Evolutionary conservation across 805 yeast species (phyloP).

Genomic region (Kazachstania martiniae): DNA sequence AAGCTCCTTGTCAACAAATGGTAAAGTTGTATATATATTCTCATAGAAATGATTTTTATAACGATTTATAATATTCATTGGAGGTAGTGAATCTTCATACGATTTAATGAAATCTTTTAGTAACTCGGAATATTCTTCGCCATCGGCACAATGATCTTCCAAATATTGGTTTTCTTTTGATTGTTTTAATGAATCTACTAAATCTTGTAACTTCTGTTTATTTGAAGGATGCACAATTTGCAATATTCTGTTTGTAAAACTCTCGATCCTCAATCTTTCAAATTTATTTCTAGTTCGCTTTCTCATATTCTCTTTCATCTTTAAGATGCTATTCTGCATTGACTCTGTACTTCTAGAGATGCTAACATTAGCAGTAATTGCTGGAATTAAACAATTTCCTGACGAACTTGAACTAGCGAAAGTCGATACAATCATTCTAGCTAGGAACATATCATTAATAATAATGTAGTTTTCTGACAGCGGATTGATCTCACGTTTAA

Average conservation of each 20-base stretch:
- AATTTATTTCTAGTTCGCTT: slow-evolving; percentile 10
- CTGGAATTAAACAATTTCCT: slow-evolving; percentile 15
- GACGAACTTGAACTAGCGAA: slow-evolving; percentile 11
- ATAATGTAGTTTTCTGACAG: slow-evolving; percentile 24
- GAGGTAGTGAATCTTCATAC: slow-evolving; percentile 19
- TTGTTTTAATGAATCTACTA: slow-evolving; percentile 1
- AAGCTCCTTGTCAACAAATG: slow-evolving; percentile 16
- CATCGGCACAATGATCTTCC: slow-evolving; percentile 17
- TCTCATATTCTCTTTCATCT: slow-evolving; percentile 14
- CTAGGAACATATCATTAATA: slow-evolving; percentile 20
- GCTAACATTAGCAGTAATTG: slow-evolving; percentile 15
- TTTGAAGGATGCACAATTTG: slow-evolving; percentile 5
- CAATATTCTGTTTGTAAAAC: slow-evolving; percentile 18
- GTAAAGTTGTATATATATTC: slow-evolving; percentile 18
- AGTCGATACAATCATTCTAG: slow-evolving; percentile 17
- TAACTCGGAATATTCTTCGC: slow-evolving; percentile 17
- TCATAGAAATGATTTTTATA: slow-evolving; percentile 23
- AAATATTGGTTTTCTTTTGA: slow-evolving; percentile 7
- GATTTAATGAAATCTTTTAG: slow-evolving; percentile 12
- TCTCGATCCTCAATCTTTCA: slow-evolving; percentile 14
- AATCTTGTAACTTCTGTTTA: neutral
- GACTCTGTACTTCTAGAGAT: slow-evolving; percentile 3
- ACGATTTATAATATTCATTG: slow-evolving; percentile 11
- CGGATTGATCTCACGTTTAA: slow-evolving; percentile 25
- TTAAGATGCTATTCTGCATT: slow-evolving; percentile 3